Evolutionary conservation across 768 basidiomycete genomes (phyloP).

Genomic region (Tephrocybe sp.): DNA sequence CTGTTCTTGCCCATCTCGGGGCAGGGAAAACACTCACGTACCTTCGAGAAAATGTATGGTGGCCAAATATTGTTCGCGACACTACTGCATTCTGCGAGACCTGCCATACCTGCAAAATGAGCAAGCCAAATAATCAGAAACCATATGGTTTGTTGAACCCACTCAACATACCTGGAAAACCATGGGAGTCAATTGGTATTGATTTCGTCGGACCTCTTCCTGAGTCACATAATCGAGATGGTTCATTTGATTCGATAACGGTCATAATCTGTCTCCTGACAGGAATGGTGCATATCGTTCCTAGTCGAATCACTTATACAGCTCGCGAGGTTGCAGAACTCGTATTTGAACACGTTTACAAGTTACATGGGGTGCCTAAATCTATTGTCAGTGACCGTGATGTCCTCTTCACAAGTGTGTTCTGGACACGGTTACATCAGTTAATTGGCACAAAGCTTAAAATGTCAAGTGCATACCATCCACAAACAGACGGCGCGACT

Average conservation of each 20-base stretch:
- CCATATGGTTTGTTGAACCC: constrained; percentile 22
- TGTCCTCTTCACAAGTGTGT: too few species aligned
- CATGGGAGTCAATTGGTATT: too few species aligned
- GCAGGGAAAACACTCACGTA: constrained; percentile 28
- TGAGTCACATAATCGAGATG: constrained; percentile 18
- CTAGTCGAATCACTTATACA: constrained; percentile 12
- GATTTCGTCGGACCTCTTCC: constrained; percentile 19
- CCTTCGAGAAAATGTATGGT: constrained; percentile 32
- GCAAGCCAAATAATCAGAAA: too few species aligned
- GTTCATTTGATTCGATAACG: constrained; percentile 22
- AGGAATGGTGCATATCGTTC: too few species aligned
- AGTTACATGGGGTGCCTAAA: constrained; percentile 30
- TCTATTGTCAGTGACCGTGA: too few species aligned
- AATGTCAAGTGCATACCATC: constrained; percentile 33
- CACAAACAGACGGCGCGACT: too few species aligned
- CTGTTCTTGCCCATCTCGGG: neutral
- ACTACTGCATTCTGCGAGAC: constrained; percentile 24
- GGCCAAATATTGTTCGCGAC: constrained; percentile 24
- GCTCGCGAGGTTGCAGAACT: constrained; percentile 21
- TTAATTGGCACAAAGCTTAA: constrained; percentile 17
- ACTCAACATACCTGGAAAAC: constrained; percentile 3
- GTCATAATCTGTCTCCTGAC: too few species aligned
- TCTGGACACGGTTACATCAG: constrained; percentile 16
- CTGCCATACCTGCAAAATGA: constrained; percentile 12
- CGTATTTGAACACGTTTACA: constrained; percentile 23